Conservation (phyloP, 2,329 filamentous ascomycete species). For the Pseudogymnoascus sp. region DNA sequence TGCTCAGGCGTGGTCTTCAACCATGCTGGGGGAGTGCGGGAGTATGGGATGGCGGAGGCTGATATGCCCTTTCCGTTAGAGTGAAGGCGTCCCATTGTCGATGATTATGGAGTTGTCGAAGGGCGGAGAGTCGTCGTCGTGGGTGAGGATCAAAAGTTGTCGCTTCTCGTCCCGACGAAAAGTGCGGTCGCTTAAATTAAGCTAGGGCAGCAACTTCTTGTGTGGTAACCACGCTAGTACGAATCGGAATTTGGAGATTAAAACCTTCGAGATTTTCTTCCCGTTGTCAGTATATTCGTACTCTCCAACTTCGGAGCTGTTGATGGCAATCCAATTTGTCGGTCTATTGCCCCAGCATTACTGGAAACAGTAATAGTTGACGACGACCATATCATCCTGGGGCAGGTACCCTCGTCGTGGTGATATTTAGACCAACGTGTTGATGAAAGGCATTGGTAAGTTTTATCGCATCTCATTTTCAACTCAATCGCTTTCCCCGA, state of each 20-base stretch:
- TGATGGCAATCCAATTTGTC: background rate
- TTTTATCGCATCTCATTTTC: background rate
- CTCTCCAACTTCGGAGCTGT: background rate
- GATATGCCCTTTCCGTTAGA: conserved; percentile 99
- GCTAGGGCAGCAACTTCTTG: conserved; percentile 8
- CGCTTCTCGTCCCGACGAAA: conserved; percentile 10
- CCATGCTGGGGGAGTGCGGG: conserved; percentile 85
- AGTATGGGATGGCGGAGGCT: conserved; percentile 92
- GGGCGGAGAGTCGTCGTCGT: conserved; percentile 20
- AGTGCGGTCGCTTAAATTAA: conserved; percentile 9
- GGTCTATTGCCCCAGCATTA: background rate
- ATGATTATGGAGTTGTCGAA: conserved; percentile 23
- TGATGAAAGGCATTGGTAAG: background rate
- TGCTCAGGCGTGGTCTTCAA: conserved; percentile 98
- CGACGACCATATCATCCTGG: background rate
- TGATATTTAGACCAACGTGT: background rate
- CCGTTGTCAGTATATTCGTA: background rate
- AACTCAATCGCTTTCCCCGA: background rate
- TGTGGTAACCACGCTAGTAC: background rate
- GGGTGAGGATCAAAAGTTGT: conserved; percentile 18
- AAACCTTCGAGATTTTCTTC: conserved; percentile 5
- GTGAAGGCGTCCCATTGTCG: conserved; percentile 90
- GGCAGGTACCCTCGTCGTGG: background rate
- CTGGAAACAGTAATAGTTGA: background rate
- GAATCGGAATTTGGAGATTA: background rate